Conservation (phyloP, 768 basidiomycete species). For the Roridomyces roridus region DNA sequence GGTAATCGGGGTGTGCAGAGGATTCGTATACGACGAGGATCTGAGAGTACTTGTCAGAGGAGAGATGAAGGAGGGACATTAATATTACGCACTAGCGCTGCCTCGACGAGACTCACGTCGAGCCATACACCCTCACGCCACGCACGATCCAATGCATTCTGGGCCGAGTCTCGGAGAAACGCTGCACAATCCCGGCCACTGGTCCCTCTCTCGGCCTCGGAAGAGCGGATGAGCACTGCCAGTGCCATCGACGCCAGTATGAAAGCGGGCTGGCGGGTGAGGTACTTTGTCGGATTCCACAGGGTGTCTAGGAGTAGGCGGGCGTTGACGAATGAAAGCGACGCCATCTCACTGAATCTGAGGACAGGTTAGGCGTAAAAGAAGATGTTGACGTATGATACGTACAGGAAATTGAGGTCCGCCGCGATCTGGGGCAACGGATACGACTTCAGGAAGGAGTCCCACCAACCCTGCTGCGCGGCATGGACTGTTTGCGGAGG, state of each 20-base stretch:
- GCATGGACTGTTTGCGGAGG: conserved; percentile 12
- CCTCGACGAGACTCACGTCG: conserved; percentile 56
- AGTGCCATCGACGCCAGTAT: conserved; percentile 57
- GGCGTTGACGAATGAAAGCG: conserved; percentile 54
- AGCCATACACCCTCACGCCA: conserved; percentile 46
- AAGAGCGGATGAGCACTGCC: conserved; percentile 55
- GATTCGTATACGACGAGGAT: conserved; percentile 60
- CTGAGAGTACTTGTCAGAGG: conserved; percentile 33
- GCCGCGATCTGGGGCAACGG: conserved; percentile 19
- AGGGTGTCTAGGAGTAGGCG: conserved; percentile 47
- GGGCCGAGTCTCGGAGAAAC: conserved; percentile 51
- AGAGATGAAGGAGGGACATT: not conserved
- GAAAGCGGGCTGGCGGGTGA: conserved; percentile 55
- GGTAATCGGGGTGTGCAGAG: conserved; percentile 56
- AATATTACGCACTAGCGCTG: conserved; percentile 55
- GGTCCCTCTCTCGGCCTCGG: conserved; percentile 50
- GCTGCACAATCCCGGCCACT: conserved; percentile 50
- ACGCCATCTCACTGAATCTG: conserved; percentile 2
- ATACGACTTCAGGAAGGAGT: conserved; percentile 17
- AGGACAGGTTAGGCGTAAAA: not conserved
- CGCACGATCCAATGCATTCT: conserved; percentile 48
- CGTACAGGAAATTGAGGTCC: conserved; percentile 17
- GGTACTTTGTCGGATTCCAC: conserved; percentile 41
- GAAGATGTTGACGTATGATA: not conserved
- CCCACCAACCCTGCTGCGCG: conserved; percentile 23